phyloP scores from a whole-genome alignment of 2,329 filamentous ascomycete genomes.

The Talaromyces sp. region DNA sequence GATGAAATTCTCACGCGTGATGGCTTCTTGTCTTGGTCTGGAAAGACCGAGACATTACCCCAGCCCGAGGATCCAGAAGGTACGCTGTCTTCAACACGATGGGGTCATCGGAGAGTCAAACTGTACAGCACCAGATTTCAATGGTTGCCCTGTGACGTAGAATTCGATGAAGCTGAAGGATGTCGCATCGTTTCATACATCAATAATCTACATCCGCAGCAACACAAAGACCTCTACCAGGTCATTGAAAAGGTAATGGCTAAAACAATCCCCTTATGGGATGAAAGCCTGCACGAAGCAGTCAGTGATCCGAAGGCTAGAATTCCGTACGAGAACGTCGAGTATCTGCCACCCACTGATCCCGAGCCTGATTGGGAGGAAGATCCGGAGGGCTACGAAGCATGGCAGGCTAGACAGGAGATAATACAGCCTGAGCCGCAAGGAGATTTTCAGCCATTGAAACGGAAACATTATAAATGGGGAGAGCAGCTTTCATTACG shows the following conservation, averaged over 20 bases:
- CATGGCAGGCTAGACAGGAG: slow-evolving; percentile 25
- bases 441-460: not conserved
- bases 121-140: slow-evolving; percentile 33
- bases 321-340: slow-evolving; percentile 28
- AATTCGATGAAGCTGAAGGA: slow-evolving; percentile 21
- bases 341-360: slow-evolving; percentile 19
- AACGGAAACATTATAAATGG: slow-evolving; percentile 9
- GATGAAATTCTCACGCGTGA: slow-evolving; percentile 26
- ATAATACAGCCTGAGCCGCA: slow-evolving; percentile 23
- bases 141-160: slow-evolving; percentile 43
- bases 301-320: slow-evolving; percentile 18
- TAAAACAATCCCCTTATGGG: slow-evolving; percentile 24
- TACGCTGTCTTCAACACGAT: slow-evolving; percentile 23
- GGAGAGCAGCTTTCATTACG: slow-evolving; percentile 19
- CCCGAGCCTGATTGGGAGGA: slow-evolving; percentile 17
- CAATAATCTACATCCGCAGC: slow-evolving; percentile 45
- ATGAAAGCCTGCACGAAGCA: slow-evolving; percentile 24
- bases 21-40: slow-evolving; percentile 23
- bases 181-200: slow-evolving; percentile 41
- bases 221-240: slow-evolving; percentile 34
- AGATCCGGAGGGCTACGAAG: slow-evolving; percentile 19
- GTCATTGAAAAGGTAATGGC: slow-evolving; percentile 39
- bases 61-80: slow-evolving; percentile 21
- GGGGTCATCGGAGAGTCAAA: not conserved
- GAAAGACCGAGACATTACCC: slow-evolving; percentile 25